Evolutionary conservation across 306 rosid species (phyloP), one percentile per base, ranked within the genome.

Genomic region (Corylus heterophylla): DNA sequence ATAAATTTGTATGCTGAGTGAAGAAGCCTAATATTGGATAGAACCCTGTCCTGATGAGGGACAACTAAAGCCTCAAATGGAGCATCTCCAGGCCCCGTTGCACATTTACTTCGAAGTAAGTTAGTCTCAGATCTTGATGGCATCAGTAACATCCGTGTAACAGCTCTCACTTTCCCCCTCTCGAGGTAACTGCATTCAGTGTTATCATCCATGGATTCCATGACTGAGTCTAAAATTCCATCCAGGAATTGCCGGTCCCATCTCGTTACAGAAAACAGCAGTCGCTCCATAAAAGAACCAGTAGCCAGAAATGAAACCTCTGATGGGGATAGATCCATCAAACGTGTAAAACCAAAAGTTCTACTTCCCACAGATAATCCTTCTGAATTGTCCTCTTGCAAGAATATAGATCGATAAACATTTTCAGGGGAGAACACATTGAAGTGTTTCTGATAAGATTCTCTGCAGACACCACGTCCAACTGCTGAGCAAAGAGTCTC

Each of bases 1-100:
- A 96, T 96, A 87, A 87, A 90, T 76, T 97, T 76, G 86, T 93
- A 96, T 71, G 96, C 78, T 37, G 99, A 88, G 85, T 92, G 97
- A 76, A 96, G 93, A 82, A 91, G 98, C 87, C 93, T 91, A 56
- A 83, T 85, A 78, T 88, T 91, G 42, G 91, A 90, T 56, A 88
- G 68, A 83, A 96, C 37, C 87, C 98, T 90, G 76, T 91, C 98
- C 75, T 73, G 84, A 73, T 84, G 88, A 54, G 98, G 86, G 77
- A 88, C 90, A 59, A 91, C 87, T 86, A 96, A 85, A 70, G 89
- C 97, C 90, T 93, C 97, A 82, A 86, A 91, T 54, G 98, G 99
- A 77, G 90, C 80, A 81, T 80, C 77, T 62, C 85, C 86, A 59
- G 91, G 91, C 25, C 96, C 96, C 0, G 97, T 89, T 67, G 88